Conservation (phyloP, 1,284 basidiomycete species). For the Boletus austroedulis region DNA sequence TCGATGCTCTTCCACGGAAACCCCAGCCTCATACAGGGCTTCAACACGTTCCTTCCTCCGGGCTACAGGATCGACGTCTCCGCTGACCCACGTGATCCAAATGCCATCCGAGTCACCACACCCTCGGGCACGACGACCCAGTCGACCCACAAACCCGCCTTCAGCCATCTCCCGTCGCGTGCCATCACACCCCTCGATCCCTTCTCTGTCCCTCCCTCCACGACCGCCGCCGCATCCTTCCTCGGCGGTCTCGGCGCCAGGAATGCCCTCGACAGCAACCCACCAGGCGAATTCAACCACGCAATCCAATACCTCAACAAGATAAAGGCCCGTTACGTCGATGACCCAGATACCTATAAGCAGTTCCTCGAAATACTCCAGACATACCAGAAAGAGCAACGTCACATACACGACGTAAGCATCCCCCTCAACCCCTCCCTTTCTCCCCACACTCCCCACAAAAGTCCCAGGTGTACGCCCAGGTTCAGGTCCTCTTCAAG, state of each 20-base stretch:
- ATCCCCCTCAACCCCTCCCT: neutral
- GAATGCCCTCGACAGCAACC: constrained; percentile 44
- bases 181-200: constrained; percentile 44
- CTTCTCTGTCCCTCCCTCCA: constrained; percentile 36
- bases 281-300: constrained; percentile 85
- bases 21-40: constrained; percentile 92
- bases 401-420: constrained; percentile 83
- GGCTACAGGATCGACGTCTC: constrained; percentile 97
- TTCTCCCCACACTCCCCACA: constrained; percentile 13
- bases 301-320: constrained; percentile 99
- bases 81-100: constrained; percentile 68
- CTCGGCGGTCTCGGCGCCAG: constrained; percentile 54
- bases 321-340: constrained; percentile 94
- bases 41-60: constrained; percentile 97
- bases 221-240: constrained; percentile 57
- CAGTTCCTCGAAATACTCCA: constrained; percentile 98
- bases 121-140: constrained; percentile 82
- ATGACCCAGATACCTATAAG: constrained; percentile 95
- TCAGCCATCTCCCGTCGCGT: constrained; percentile 26
- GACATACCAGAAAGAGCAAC: constrained; percentile 95
- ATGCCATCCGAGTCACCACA: constrained; percentile 93
- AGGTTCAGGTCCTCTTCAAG: constrained; percentile 91
- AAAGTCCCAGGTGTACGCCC: constrained; percentile 83
- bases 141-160: constrained; percentile 39
- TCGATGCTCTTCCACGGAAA: constrained; percentile 95